Evolutionary conservation across 192 early-diverging fungal species (phyloP).

Genomic region (Linderina pennispora): DNA sequence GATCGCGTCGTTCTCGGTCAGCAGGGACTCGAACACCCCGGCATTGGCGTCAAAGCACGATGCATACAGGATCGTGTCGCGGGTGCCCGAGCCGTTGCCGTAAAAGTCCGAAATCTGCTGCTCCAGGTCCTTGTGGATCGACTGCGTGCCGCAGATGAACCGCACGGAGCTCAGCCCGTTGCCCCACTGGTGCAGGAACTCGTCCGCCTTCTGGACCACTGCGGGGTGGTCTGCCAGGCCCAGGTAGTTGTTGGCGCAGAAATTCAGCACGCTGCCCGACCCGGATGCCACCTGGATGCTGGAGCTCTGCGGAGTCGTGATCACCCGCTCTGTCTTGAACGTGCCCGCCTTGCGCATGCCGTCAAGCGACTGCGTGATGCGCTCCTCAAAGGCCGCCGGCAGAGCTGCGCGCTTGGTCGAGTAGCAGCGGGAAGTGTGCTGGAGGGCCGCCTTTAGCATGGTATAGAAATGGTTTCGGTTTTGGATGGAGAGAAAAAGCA

Average conservation of each 20-base stretch:
- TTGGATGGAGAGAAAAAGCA: neutral
- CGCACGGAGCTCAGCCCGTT: slow-evolving; percentile 61
- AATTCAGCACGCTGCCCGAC: slow-evolving; percentile 48
- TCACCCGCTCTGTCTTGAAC: slow-evolving; percentile 62
- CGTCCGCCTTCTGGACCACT: slow-evolving; percentile 48
- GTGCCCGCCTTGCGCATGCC: slow-evolving; percentile 55
- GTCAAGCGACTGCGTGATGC: slow-evolving; percentile 45
- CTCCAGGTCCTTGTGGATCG: slow-evolving; percentile 62
- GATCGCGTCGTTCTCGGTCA: slow-evolving; percentile 52
- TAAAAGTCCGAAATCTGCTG: slow-evolving; percentile 54
- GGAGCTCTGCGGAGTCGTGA: slow-evolving; percentile 52
- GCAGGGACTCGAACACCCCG: slow-evolving; percentile 58
- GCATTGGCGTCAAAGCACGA: slow-evolving; percentile 70
- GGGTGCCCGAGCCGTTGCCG: slow-evolving; percentile 16
- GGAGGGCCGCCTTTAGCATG: neutral
- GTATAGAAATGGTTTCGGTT: neutral
- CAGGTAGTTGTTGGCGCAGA: slow-evolving; percentile 71
- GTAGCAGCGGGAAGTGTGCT: neutral
- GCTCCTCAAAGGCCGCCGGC: slow-evolving; percentile 33
- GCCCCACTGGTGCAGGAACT: slow-evolving; percentile 53
- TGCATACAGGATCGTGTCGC: slow-evolving; percentile 62
- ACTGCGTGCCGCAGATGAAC: slow-evolving; percentile 68
- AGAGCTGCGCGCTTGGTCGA: slow-evolving; percentile 7
- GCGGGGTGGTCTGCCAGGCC: slow-evolving; percentile 55
- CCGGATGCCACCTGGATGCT: slow-evolving; percentile 46